Percentiles rank a stretch among this genome's conserved stretches.
phyloP scores from a whole-genome alignment of 495 filamentous ascomycete species.

The Hyaloscypha finlandica region DNA sequence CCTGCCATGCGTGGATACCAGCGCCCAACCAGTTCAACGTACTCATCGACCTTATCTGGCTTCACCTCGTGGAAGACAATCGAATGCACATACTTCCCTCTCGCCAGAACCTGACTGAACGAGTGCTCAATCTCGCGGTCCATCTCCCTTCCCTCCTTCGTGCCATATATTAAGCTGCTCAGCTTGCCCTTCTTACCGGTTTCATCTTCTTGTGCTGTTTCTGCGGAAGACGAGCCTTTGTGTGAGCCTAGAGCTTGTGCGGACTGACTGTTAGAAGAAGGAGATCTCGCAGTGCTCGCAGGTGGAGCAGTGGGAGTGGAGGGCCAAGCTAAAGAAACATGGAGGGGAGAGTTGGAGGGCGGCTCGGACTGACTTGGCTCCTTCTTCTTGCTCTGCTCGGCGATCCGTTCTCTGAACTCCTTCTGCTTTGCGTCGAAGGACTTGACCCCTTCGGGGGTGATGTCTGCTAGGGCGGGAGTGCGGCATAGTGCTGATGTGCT shows the following conservation, averaged over 20 bases:
- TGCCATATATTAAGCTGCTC: conserved; percentile 87
- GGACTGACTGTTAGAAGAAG: conserved; percentile 38
- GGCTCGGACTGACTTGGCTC: conserved; percentile 75
- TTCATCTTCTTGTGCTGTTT: conserved; percentile 41
- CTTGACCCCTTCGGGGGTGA: conserved; percentile 68
- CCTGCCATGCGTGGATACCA: conserved; percentile 90
- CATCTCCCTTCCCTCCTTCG: conserved; percentile 87
- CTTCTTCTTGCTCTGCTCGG: conserved; percentile 69
- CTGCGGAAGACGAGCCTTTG: conserved; percentile 51
- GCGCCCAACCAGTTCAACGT: conserved; percentile 84
- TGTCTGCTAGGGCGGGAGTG: conserved; percentile 78
- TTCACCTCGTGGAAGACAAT: conserved; percentile 97
- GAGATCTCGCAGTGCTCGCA: conserved; percentile 57
- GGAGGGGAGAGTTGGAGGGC: conserved; percentile 30
- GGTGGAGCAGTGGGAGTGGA: conserved; percentile 55
- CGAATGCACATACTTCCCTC: conserved; percentile 97
- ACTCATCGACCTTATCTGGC: conserved; percentile 93
- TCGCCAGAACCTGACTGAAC: conserved; percentile 89
- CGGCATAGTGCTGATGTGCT: conserved; percentile 50
- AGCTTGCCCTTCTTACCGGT: conserved; percentile 51
- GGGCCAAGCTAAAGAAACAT: conserved; percentile 14
- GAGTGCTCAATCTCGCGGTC: conserved; percentile 93
- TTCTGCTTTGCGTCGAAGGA: conserved; percentile 80
- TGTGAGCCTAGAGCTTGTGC: conserved; percentile 66
- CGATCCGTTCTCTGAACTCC: conserved; percentile 81